phyloP scores from a whole-genome alignment of 1,284 basidiomycete species.

The Sporisorium sorghi region DNA sequence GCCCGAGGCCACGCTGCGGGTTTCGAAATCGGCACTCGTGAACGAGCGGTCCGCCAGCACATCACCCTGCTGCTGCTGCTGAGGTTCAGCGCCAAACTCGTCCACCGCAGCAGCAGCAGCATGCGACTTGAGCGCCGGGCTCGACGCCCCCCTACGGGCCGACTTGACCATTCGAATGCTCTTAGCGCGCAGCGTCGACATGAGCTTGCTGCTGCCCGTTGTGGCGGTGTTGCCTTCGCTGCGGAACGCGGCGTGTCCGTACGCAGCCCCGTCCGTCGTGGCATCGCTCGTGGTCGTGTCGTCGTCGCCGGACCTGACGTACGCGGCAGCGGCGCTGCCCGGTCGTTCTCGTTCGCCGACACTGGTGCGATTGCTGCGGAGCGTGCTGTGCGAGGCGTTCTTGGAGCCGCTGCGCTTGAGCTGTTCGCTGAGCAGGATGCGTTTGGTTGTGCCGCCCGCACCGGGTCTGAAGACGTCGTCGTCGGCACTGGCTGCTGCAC shows the following conservation, averaged over 20 bases:
- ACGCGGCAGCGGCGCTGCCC: background rate
- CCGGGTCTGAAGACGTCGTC: slow-evolving; percentile 57
- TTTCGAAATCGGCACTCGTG: slow-evolving; percentile 59
- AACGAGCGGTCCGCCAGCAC: slow-evolving; percentile 39
- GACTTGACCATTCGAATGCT: slow-evolving; percentile 41
- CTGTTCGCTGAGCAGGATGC: slow-evolving; percentile 49
- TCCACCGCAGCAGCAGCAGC: slow-evolving; percentile 5
- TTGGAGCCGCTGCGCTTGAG: slow-evolving; percentile 24
- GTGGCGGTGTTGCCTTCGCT: slow-evolving; percentile 28
- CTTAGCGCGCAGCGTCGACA: slow-evolving; percentile 46
- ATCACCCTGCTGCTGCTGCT: slow-evolving; percentile 21
- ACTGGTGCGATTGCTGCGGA: slow-evolving; percentile 19
- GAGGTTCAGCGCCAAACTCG: slow-evolving; percentile 5
- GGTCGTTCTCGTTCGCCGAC: slow-evolving; percentile 14
- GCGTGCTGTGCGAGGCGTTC: slow-evolving; percentile 21
- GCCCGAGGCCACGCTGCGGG: slow-evolving; percentile 39
- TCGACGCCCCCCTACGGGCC: slow-evolving; percentile 27
- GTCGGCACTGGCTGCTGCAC: slow-evolving; percentile 3
- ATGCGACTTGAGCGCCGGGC: slow-evolving; percentile 19
- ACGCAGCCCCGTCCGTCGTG: background rate
- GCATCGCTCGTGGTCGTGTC: no score
- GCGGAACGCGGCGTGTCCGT: slow-evolving; percentile 18
- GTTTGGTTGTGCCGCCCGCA: slow-evolving; percentile 53
- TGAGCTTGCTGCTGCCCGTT: slow-evolving; percentile 39
- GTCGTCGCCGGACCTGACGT: background rate